phyloP scores from a whole-genome alignment of 768 basidiomycete species.

The Macrocybe gigantea region DNA sequence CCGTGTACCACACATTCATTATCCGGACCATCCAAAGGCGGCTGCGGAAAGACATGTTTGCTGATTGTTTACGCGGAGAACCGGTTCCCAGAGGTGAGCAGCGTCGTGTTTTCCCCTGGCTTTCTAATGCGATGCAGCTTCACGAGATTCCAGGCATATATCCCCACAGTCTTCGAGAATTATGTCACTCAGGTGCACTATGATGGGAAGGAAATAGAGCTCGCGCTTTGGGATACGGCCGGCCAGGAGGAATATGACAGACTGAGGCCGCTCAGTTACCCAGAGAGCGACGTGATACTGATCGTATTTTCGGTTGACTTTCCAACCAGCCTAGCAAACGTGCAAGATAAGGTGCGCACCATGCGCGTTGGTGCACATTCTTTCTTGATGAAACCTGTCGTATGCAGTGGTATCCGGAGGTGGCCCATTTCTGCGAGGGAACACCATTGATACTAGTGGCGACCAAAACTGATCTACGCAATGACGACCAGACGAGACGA shows the following conservation, averaged over 20 bases:
- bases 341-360: slow-evolving; percentile 73
- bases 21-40: slow-evolving; percentile 40
- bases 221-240: slow-evolving; percentile 98
- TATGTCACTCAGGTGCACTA: slow-evolving; percentile 84
- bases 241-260: slow-evolving; percentile 97
- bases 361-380: neutral
- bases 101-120: slow-evolving; percentile 3
- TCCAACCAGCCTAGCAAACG: slow-evolving; percentile 85
- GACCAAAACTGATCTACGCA: slow-evolving; percentile 88
- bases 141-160: slow-evolving; percentile 61
- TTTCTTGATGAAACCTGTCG: slow-evolving; percentile 4
- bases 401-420: slow-evolving; percentile 85
- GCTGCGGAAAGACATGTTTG: slow-evolving; percentile 91
- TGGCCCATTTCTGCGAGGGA: slow-evolving; percentile 86
- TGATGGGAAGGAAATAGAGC: slow-evolving; percentile 85
- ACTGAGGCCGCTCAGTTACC: slow-evolving; percentile 79
- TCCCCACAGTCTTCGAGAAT: slow-evolving; percentile 93
- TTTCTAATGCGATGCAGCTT: slow-evolving; percentile 10
- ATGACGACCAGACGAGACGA: slow-evolving; percentile 78
- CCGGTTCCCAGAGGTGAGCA: slow-evolving; percentile 84
- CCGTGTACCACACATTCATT: slow-evolving; percentile 3
- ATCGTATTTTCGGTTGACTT: slow-evolving; percentile 95
- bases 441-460: slow-evolving; percentile 90
- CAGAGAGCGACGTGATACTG: slow-evolving; percentile 86
- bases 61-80: slow-evolving; percentile 97